A percentile compares a stretch with the other conserved stretches of the same genome.
Conservation (phyloP, 805 yeast genomes). For the Kuraishia ogatae region DNA sequence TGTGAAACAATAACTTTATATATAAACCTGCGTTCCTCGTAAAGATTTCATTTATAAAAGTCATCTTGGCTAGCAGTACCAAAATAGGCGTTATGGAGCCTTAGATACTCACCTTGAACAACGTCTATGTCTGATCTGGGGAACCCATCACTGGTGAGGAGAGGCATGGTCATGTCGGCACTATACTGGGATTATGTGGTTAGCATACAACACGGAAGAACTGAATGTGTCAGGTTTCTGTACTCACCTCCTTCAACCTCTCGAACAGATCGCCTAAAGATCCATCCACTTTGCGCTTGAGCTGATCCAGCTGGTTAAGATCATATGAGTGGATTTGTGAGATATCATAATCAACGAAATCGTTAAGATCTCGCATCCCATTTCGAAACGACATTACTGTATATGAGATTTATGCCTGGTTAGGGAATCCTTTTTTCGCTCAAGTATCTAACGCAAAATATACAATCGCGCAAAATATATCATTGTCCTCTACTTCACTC, state of each 20-base stretch:
- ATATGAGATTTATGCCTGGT: too few species aligned
- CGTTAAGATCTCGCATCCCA: conserved; percentile 13
- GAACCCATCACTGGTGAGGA: conserved; percentile 69
- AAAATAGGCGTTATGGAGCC: too few species aligned
- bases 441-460: too few species aligned
- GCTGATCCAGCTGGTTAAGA: conserved; percentile 15
- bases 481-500: too few species aligned
- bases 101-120: conserved; percentile 27
- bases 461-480: too few species aligned
- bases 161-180: conserved; percentile 54
- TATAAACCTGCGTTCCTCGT: too few species aligned
- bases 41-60: too few species aligned
- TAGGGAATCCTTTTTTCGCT: too few species aligned
- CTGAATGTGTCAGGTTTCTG: not conserved
- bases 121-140: conserved; percentile 84
- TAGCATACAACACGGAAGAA: not conserved
- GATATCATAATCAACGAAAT: conserved; percentile 9
- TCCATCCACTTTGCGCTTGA: conserved; percentile 31
- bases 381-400: conserved; percentile 15
- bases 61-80: too few species aligned
- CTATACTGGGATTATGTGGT: conserved; percentile 20
- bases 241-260: conserved; percentile 8
- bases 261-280: conserved; percentile 33
- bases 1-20: not conserved
- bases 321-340: conserved; percentile 5